Percentiles rank a stretch among this genome's conserved stretches.
Conservation (phyloP, 2,329 filamentous ascomycete species). For the Fonsecaea monophora region DNA sequence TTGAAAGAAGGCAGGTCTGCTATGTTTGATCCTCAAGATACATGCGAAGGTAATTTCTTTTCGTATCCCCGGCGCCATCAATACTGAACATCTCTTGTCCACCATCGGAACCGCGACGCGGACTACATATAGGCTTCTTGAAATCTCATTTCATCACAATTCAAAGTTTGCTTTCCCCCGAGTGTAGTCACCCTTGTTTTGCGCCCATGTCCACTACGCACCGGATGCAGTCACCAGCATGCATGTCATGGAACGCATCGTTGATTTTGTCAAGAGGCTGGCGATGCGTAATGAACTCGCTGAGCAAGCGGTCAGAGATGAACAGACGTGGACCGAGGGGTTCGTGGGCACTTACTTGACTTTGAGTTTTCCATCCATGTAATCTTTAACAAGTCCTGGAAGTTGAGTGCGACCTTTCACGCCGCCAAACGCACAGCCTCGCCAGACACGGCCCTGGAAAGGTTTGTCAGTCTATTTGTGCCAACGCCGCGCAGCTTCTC, state of each 20-base stretch:
- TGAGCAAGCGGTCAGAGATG: slow-evolving; percentile 47
- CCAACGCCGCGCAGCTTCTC: background rate
- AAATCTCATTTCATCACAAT: background rate
- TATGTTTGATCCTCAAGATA: slow-evolving; percentile 5
- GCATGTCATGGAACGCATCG: slow-evolving; percentile 90
- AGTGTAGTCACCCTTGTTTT: slow-evolving; percentile 34
- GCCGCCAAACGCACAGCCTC: slow-evolving; percentile 95
- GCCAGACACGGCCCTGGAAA: slow-evolving; percentile 70
- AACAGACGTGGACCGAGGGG: background rate
- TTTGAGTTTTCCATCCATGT: slow-evolving; percentile 88
- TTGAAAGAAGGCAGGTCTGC: background rate
- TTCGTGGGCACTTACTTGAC: slow-evolving; percentile 54
- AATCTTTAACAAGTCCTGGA: slow-evolving; percentile 84
- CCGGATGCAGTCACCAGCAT: slow-evolving; percentile 94
- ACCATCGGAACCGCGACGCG: slow-evolving; percentile 3
- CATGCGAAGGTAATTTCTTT: background rate
- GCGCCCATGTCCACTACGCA: slow-evolving; percentile 76
- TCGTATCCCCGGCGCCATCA: background rate
- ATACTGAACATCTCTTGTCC: background rate
- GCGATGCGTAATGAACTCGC: slow-evolving; percentile 96
- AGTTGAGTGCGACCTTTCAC: slow-evolving; percentile 97
- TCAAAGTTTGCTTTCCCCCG: slow-evolving; percentile 35
- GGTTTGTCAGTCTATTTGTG: background rate
- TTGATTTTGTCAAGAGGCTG: slow-evolving; percentile 85
- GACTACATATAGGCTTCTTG: background rate